Percentiles rank a stretch among this genome's conserved stretches.
Evolutionary conservation across 148 eudicot species (phyloP).

Genomic region (Agrostemma githago): DNA sequence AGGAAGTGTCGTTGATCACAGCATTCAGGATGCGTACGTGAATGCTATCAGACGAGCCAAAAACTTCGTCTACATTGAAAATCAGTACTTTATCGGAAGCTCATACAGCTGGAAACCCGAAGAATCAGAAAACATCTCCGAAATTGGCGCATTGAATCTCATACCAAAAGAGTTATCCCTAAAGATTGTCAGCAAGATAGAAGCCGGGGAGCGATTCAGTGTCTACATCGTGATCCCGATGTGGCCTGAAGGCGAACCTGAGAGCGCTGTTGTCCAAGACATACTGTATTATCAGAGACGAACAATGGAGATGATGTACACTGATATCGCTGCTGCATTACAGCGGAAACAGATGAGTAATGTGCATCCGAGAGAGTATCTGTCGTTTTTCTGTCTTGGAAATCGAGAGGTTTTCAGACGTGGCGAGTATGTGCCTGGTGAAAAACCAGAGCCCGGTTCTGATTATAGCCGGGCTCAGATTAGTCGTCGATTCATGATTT

Average conservation of each 20-base stretch:
- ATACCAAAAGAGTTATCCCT: slow-evolving; percentile 76
- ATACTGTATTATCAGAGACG: slow-evolving; percentile 73
- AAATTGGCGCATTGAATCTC: slow-evolving; percentile 61
- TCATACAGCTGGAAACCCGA: slow-evolving; percentile 58
- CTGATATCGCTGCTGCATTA: slow-evolving; percentile 51
- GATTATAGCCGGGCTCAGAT: slow-evolving; percentile 61
- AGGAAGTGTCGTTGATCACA: slow-evolving; percentile 51
- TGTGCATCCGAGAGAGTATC: slow-evolving; percentile 45
- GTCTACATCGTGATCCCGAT: slow-evolving; percentile 81
- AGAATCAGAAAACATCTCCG: slow-evolving; percentile 26
- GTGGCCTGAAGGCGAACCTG: slow-evolving; percentile 95
- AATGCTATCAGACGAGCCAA: slow-evolving; percentile 70
- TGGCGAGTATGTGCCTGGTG: slow-evolving; percentile 43
- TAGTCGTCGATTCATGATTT: slow-evolving; percentile 81
- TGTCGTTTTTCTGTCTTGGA: slow-evolving; percentile 76
- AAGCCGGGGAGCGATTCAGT: slow-evolving; percentile 59
- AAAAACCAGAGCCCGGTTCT: slow-evolving; percentile 53
- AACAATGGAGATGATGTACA: slow-evolving; percentile 93
- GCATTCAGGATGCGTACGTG: slow-evolving; percentile 81
- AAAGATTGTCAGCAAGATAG: slow-evolving; percentile 65
- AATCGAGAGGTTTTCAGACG: slow-evolving; percentile 43
- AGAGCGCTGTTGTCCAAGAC: slow-evolving; percentile 70
- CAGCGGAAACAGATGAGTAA: slow-evolving; percentile 24
- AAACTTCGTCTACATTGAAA: slow-evolving; percentile 78
- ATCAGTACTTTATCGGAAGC: slow-evolving; percentile 82